These are phyloP conservation scores for Hyphodiscus sp. DNA, from an alignment of 2,329 filamentous ascomycete genomes.

Conservation along the genomic window DNA sequence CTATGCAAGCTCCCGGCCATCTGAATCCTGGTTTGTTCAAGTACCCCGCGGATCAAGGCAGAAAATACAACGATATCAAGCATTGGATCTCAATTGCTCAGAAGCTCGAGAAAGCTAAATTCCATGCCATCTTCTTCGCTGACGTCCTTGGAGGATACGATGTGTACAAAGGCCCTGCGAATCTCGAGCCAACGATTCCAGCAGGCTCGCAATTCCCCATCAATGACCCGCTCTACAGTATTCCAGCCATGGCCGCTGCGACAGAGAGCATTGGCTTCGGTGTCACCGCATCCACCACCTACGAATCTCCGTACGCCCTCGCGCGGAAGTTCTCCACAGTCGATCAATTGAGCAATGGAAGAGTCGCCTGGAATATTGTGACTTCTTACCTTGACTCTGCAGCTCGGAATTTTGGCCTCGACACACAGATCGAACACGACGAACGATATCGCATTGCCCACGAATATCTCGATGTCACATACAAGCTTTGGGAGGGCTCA, in stretches of 20 bases:
- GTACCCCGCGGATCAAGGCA: conserved; percentile 58
- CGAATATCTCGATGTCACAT: conserved; percentile 46
- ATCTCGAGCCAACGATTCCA: conserved; percentile 51
- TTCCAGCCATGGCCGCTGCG: conserved; percentile 61
- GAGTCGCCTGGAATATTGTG: conserved; percentile 47
- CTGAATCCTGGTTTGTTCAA: conserved; percentile 54
- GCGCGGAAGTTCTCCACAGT: conserved; percentile 24
- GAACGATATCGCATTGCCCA: conserved; percentile 60
- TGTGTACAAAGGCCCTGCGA: conserved; percentile 57
- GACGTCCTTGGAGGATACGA: conserved; percentile 64
- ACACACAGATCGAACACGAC: conserved; percentile 55
- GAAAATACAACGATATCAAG: conserved; percentile 51
- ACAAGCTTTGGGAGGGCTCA: conserved; percentile 24
- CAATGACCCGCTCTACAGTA: conserved; percentile 58
- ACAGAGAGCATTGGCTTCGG: conserved; percentile 64
- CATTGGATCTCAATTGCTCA: conserved; percentile 57
- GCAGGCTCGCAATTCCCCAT: conserved; percentile 65
- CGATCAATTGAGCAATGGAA: conserved; percentile 48
- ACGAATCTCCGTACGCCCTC: conserved; percentile 39
- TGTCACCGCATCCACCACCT: conserved; percentile 61
- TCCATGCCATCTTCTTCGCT: conserved; percentile 62
- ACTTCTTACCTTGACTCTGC: conserved; percentile 63
- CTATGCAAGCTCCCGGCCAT: conserved; percentile 43
- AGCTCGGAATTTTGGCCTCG: conserved; percentile 53
- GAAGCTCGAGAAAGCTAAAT: conserved; percentile 53